Percentiles rank a stretch among this genome's conserved stretches.
Conservation (phyloP, 306 rosid species). For the Sesbania bispinosa region DNA sequence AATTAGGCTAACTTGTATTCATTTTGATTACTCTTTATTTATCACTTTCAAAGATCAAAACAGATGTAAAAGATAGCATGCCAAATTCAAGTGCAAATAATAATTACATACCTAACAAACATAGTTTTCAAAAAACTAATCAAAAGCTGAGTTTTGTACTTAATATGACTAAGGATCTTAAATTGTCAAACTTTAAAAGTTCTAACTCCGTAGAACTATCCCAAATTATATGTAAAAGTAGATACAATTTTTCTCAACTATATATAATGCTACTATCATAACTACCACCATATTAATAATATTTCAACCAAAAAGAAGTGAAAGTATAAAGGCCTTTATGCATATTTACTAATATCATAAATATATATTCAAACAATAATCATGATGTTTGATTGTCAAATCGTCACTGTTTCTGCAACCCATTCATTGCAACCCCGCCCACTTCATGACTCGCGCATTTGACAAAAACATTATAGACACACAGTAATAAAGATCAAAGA, state of each 20-base stretch:
- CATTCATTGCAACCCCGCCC: neutral
- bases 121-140: neutral
- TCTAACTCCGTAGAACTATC: neutral
- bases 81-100: neutral
- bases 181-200: neutral
- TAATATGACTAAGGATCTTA: neutral
- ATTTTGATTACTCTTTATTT: neutral
- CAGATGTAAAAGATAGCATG: neutral
- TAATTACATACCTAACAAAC: neutral
- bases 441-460: too few relatives aligned
- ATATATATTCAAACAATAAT: neutral
- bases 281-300: neutral
- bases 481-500: neutral
- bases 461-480: neutral
- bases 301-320: neutral
- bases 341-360: neutral
- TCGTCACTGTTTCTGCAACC: neutral
- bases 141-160: neutral
- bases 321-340: neutral
- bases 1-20: neutral
- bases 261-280: neutral
- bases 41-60: neutral
- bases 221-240: neutral
- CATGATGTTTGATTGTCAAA: neutral
- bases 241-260: neutral